phyloP scores from a whole-genome alignment of 768 basidiomycete species.

The Grammothele lineata region DNA sequence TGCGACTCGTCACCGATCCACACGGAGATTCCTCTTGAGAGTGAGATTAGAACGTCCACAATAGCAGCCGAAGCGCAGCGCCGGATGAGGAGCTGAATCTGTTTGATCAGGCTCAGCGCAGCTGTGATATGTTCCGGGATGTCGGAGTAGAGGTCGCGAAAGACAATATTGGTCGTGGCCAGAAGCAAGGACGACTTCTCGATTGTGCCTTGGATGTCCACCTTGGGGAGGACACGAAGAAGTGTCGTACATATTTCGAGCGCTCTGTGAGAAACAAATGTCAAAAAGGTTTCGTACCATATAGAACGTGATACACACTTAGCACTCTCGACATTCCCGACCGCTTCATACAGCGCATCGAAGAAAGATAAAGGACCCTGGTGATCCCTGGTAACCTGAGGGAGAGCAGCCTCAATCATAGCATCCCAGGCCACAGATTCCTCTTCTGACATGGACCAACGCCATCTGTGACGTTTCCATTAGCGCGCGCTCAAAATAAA shows the following conservation, averaged over 20 bases:
- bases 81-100: background rate
- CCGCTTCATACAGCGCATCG: too few species aligned
- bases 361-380: conserved; percentile 10
- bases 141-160: conserved; percentile 9
- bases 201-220: too few species aligned
- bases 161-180: background rate
- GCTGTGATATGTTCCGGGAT: background rate
- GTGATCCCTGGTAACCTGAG: conserved; percentile 20
- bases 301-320: too few species aligned
- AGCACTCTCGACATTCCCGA: too few species aligned
- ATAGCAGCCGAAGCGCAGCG: conserved; percentile 1
- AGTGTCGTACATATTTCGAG: background rate
- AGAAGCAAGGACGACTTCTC: conserved; percentile 1
- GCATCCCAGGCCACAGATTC: conserved; percentile 42
- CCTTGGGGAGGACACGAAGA: too few species aligned
- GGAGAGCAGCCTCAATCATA: conserved; percentile 31
- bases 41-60: conserved; percentile 18
- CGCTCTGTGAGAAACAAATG: background rate
- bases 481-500: too few species aligned
- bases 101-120: too few species aligned
- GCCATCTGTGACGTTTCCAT: too few species aligned
- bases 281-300: background rate
- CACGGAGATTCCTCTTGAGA: conserved; percentile 38
- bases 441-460: conserved; percentile 39
- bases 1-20: conserved; percentile 52